These are phyloP conservation scores for Eutypa lata DNA, from an alignment of 2,329 filamentous ascomycete species.

Conservation along the genomic window DNA sequence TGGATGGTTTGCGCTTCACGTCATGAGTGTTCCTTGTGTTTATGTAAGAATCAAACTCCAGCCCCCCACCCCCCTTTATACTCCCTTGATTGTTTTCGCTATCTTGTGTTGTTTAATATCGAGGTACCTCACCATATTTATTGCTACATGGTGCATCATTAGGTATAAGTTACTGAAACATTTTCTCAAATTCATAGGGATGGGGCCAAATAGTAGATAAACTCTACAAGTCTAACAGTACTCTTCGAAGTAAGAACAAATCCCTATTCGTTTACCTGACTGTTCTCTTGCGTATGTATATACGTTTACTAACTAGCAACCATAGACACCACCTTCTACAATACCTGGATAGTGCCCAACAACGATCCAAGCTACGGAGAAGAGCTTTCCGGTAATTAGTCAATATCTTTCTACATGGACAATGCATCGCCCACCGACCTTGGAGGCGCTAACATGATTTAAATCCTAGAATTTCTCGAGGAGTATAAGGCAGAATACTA, in stretches of 20 bases:
- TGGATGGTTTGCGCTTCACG: background rate
- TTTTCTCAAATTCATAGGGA: too few relatives aligned
- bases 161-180: too few relatives aligned
- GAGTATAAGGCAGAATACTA: background rate
- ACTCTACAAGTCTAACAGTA: background rate
- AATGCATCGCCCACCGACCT: background rate
- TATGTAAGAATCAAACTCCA: background rate
- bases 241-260: background rate
- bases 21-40: background rate
- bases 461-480: background rate
- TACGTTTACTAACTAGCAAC: background rate
- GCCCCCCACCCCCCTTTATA: background rate
- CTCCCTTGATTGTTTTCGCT: too few relatives aligned
- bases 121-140: too few relatives aligned
- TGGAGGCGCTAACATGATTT: background rate
- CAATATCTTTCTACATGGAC: background rate
- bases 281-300: background rate
- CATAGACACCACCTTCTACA: background rate
- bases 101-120: too few relatives aligned
- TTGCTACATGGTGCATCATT: background rate
- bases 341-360: background rate
- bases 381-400: background rate
- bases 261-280: background rate
- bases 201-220: background rate
- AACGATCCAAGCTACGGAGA: background rate